Base-by-base conservation (phyloP, 345 rosid genomes). In the Sisymbrium irio region DNA sequence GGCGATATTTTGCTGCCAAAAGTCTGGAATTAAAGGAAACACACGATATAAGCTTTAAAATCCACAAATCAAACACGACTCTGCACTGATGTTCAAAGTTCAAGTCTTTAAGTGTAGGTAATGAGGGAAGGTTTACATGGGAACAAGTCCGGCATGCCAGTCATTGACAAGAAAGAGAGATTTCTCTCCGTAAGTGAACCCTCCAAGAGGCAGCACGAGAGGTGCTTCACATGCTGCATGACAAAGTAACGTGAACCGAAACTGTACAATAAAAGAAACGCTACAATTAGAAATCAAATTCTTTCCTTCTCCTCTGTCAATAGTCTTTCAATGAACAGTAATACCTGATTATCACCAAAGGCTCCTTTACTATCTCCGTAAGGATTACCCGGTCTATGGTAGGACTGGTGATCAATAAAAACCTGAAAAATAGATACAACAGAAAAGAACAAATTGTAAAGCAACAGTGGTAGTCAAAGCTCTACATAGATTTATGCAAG, bases 221-320 rank as follows among this genome's bases (percentile, higher is more conserved):
- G 97, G 99, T 53, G 99, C 99, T 88, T 95, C 99, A 73, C 96
- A 88, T 13, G 99, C 99, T 33, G 99, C 97, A 77, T 94, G 89
- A 84, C 95, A 86, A 61, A 94, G 99, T 72, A 91, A 73, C 30
- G 97, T 82, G 84, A 88, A 94, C 78, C 99, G 86, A 82, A 94
- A 94, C 99, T 94, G 90, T 71, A 83, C 27, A 30, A 39, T 7
- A 13, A 39, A 53, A 44, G 2, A 19, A 41, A 10, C 36, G 28
- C 0, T 45, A 40, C 62, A 27, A 1, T 33, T 40, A 1, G 15
- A 35, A 25, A 65, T 2, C 9, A 61, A 35, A 65, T 17, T 4
- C 42, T 33, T 61, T 66, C 5, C 13, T 27, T 30, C 5, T 3
- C 54, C 37, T 60, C 37, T 54, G 56, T 54, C 45, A 41, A 15